Percentiles rank a stretch among this genome's conserved stretches.
phyloP scores from a whole-genome alignment of 1,139 yeast genomes.

The Ashbya aceris region DNA sequence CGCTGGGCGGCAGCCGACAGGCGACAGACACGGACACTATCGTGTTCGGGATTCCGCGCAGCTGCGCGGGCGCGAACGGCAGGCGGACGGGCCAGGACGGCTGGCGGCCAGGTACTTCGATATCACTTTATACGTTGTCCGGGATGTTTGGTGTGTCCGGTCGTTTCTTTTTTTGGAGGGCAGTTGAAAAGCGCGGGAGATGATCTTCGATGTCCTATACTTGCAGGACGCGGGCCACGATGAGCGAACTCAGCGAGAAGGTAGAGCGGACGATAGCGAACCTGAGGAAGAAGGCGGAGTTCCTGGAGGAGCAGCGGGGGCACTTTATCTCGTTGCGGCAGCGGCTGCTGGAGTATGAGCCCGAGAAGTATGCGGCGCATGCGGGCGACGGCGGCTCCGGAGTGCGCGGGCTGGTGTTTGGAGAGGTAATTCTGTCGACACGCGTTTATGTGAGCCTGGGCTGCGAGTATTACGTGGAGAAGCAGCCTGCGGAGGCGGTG shows the following conservation, averaged over 20 bases:
- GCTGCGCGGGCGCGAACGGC: too few species aligned
- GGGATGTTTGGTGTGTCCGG: too few species aligned
- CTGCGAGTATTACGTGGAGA: conserved; percentile 51
- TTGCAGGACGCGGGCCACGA: conserved; percentile 3
- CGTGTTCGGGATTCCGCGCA: too few species aligned
- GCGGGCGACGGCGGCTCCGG: conserved; percentile 12
- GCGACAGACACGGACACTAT: too few species aligned
- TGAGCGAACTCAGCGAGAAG: conserved; percentile 23
- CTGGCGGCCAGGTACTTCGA: too few species aligned
- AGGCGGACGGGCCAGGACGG: too few species aligned
- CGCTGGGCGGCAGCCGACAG: background rate
- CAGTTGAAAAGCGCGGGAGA: background rate
- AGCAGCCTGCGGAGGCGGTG: conserved; percentile 37
- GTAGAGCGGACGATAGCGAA: conserved; percentile 25
- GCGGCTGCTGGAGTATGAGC: conserved; percentile 17
- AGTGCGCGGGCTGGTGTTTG: conserved; percentile 28
- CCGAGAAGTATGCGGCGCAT: conserved; percentile 4
- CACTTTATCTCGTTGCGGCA: conserved; percentile 27
- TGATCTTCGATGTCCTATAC: background rate
- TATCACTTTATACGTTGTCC: too few species aligned
- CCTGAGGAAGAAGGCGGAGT: conserved; percentile 22
- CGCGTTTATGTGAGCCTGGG: conserved; percentile 44
- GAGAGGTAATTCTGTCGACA: conserved; percentile 29
- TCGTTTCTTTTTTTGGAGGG: too few species aligned
- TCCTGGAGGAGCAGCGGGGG: conserved; percentile 25